Evolutionary conservation across 305 asterid genomes (phyloP), one percentile per base, ranked within the genome.

Genomic region (Fraxinus greggii): DNA sequence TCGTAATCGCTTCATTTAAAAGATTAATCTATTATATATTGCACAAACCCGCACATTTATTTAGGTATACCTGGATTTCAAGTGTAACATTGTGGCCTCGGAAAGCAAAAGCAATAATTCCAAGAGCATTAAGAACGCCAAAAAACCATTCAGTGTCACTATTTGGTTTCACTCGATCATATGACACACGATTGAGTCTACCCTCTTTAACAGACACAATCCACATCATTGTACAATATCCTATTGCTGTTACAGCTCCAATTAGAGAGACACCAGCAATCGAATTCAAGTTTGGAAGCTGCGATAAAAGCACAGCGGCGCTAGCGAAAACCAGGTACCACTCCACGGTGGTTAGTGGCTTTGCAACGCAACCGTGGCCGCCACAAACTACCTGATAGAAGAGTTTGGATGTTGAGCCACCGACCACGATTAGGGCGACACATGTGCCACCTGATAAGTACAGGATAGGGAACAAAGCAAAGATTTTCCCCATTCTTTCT

Each of bases 21-120:
- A 13, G 61, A 17, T 51, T 51, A 17, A 4, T 19, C 6, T 51
- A 17, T 4, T 48, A 0, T 48, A 48, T 15, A 0, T 0, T 17
- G 61, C 2, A 15, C 21, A 48, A 45, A 45, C 0, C 0, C 4
- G 4, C 29, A 0, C 0, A 24, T 6, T 7, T 17, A 7, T 4
- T 10, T 4, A 10, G 21, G n/a, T 26, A 7, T 80, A 80, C 84
- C 84, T 86, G 88, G 24, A 83, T 83, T 70, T 86, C 88, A 2
- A 86, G 86, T 35, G 83, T 83, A 2, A 86, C 84, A 26, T 80
- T 86, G 61, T 86, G 88, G 1, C 88, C 88, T 69, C 86, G 63
- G 9, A 80, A 83, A 29, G 86, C 85, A 65, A 83, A 83, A 31
- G 88, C 86, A 10, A 86, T 69, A 70, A 83, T 80, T 12, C 88